Evolutionary conservation across 2,329 filamentous ascomycete genomes (phyloP).

Genomic region (Setomelanomma holmii): DNA sequence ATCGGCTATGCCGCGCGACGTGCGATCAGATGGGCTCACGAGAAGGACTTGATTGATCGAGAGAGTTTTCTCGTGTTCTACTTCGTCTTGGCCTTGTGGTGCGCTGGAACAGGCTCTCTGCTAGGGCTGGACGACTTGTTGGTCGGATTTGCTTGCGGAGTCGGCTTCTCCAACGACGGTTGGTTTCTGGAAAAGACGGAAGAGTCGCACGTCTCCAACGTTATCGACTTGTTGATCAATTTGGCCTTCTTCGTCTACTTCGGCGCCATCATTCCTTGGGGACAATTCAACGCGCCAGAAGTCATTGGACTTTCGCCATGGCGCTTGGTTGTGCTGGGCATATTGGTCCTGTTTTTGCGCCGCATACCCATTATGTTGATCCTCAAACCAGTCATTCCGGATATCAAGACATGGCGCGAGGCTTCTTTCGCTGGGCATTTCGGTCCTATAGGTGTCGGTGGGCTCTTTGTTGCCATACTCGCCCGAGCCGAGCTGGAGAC

Average conservation of each 20-base stretch:
- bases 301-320: conserved; percentile 79
- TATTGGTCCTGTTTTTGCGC: conserved; percentile 93
- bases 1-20: conserved; percentile 91
- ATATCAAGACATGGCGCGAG: conserved; percentile 98
- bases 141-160: conserved; percentile 91
- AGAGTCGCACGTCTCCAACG: conserved; percentile 98
- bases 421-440: conserved; percentile 97
- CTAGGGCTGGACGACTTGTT: conserved; percentile 92
- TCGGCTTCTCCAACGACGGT: conserved; percentile 99
- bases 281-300: conserved; percentile 78
- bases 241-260: conserved; percentile 98
- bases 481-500: conserved; percentile 90
- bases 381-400: conserved; percentile 90
- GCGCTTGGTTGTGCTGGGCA: conserved; percentile 90
- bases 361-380: conserved; percentile 93
- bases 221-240: conserved; percentile 96
- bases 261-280: conserved; percentile 96
- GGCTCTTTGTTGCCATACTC: conserved; percentile 92
- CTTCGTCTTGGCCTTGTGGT: conserved; percentile 95
- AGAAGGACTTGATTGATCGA: conserved; percentile 84
- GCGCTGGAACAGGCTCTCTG: conserved; percentile 89
- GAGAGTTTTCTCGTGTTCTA: conserved; percentile 99
- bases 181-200: conserved; percentile 99
- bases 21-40: conserved; percentile 86
- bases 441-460: conserved; percentile 94